Base-by-base conservation (phyloP, 1,139 yeast species). In the Debaryomyces sp. region DNA sequence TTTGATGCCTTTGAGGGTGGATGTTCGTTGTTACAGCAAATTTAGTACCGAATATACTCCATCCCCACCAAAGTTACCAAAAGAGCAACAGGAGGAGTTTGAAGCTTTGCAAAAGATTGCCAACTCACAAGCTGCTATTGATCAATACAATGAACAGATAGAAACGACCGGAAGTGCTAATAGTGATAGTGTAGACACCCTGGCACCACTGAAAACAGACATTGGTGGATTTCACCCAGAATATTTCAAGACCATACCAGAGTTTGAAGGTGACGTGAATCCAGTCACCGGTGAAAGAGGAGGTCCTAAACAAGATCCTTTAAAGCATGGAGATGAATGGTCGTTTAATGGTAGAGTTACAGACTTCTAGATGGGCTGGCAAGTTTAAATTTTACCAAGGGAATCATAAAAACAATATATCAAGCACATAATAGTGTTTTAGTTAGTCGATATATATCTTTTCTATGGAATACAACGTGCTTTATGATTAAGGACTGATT, bases 271-370 rank as follows among this genome's bases (percentile, higher is more conserved):
- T 1, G 94, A 92, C 52, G 84, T 80, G 32, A 94, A 94, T 62
- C 99, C 99, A 0, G 78, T 77, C 50, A 92, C 98, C 1, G 99
- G 99, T 1, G 99, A 95, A 68, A 76, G 86, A 29, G 97, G 97
- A 37, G 99, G 99, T 0, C 99, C 99, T n/a, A 95, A 95, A 62
- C 98, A 94, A 66, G 98, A 95, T 61, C 99, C 99, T 0, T 75
- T 90, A 57, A 83, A 85, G 59, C 96, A 90, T 62, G 60, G 62
- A 4, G 94, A 92, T 39, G 99, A 95, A 60, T 95, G 96, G 82
- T 85, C 97, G 4, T 95, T 86, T 65, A 92, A 94, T 63, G 99
- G 99, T 0, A 81, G 98, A 63, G 97, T 90, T 27, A 92, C 98
- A 2, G 99, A 95, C 66, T 95, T 94, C 63, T 94, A 32, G 21